Percentiles rank a stretch among this genome's conserved stretches.
Conservation (phyloP, 2,329 filamentous ascomycete genomes). For the Plenodomus biglobosus region DNA sequence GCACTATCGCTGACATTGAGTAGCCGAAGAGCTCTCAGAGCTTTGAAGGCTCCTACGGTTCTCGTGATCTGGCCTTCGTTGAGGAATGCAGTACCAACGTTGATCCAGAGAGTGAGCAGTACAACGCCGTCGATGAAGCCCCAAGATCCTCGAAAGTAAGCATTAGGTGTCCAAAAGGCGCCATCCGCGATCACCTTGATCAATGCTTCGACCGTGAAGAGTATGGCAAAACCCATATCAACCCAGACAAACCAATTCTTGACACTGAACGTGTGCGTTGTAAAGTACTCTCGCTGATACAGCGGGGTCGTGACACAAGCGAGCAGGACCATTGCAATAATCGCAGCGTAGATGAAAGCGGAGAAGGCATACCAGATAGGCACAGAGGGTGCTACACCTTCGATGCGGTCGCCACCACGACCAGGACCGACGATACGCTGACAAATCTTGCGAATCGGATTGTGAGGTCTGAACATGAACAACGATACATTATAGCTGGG, state of each 20-base stretch:
- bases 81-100: constrained; percentile 78
- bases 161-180: constrained; percentile 94
- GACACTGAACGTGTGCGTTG: constrained; percentile 59
- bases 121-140: constrained; percentile 93
- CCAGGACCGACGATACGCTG: constrained; percentile 90
- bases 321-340: constrained; percentile 96
- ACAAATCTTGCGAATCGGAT: constrained; percentile 77
- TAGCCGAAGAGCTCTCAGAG: constrained; percentile 82
- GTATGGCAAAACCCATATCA: constrained; percentile 81
- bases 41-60: constrained; percentile 95
- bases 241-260: constrained; percentile 94
- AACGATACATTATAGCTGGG: constrained; percentile 91
- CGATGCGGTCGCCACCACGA: constrained; percentile 79
- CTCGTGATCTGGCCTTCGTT: constrained; percentile 83
- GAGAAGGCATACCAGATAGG: constrained; percentile 92
- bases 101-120: constrained; percentile 91
- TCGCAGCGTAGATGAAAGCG: constrained; percentile 87
- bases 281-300: constrained; percentile 86
- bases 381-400: constrained; percentile 86
- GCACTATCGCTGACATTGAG: constrained; percentile 97
- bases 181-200: constrained; percentile 97
- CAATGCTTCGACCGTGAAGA: constrained; percentile 82
- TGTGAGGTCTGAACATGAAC: constrained; percentile 78
- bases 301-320: constrained; percentile 93
- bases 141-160: constrained; percentile 95